A percentile compares a stretch with the other conserved stretches of the same genome.
Evolutionary conservation across 1,139 yeast genomes (phyloP).

Genomic region (Lodderomyces oxycetoniae): DNA sequence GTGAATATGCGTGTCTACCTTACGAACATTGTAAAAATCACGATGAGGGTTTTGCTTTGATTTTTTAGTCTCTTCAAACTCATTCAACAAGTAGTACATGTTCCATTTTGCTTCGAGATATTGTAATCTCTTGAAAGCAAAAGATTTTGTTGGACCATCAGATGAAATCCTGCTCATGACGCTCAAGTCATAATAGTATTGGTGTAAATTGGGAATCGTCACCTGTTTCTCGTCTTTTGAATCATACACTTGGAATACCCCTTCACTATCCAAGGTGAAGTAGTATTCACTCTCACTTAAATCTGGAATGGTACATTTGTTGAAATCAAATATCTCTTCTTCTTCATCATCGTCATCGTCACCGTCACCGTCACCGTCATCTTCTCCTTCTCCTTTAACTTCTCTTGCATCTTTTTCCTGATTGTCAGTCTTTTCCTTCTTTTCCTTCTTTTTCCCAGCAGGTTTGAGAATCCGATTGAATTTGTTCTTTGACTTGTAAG

Average conservation of each 20-base stretch:
- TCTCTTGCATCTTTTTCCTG: too few species aligned
- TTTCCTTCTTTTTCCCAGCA: too few species aligned
- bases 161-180: constrained; percentile 67
- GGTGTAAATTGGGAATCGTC: constrained; percentile 71
- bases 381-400: constrained; percentile 14
- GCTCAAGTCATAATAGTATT: constrained; percentile 79
- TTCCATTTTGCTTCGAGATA: constrained; percentile 97
- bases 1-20: constrained; percentile 98
- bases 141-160: constrained; percentile 96
- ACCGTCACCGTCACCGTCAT: too few species aligned
- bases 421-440: too few species aligned
- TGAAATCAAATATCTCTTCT: constrained; percentile 54
- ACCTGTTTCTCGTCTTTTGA: constrained; percentile 39
- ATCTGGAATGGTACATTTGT: constrained; percentile 62
- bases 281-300: constrained; percentile 40
- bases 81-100: constrained; percentile 78
- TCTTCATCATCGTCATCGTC: constrained; percentile 16
- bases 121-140: constrained; percentile 89
- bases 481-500: constrained; percentile 66
- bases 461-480: constrained; percentile 47
- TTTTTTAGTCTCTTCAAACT: constrained; percentile 86
- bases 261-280: constrained; percentile 53
- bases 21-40: constrained; percentile 96
- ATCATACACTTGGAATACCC: constrained; percentile 62
- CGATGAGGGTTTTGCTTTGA: constrained; percentile 80